Conservation (phyloP, 306 rosid species). For the Acacia crassicarpa region DNA sequence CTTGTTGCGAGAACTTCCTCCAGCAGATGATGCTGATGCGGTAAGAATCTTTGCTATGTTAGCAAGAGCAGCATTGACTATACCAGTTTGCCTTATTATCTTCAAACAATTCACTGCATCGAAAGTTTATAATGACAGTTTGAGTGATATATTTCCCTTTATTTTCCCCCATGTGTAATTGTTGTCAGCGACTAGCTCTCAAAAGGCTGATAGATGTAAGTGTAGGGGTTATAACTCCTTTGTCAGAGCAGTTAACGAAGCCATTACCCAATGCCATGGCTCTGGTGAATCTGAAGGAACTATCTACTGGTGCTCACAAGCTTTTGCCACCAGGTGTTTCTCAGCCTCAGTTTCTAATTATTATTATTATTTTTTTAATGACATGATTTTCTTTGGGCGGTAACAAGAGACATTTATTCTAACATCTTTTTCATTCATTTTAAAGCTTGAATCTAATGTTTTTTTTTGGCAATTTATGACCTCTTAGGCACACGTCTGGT, state of each 20-base stretch:
- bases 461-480: constrained; percentile 13
- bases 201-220: constrained; percentile 89
- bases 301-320: constrained; percentile 85
- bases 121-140: constrained; percentile 1
- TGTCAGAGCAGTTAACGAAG: constrained; percentile 95
- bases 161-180: constrained; percentile 21
- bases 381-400: background rate
- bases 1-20: constrained; percentile 86
- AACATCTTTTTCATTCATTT: constrained; percentile 6
- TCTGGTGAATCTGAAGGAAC: constrained; percentile 83
- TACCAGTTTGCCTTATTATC: constrained; percentile 3
- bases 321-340: constrained; percentile 87
- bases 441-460: background rate
- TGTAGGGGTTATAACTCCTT: constrained; percentile 86
- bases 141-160: constrained; percentile 23
- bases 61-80: constrained; percentile 17
- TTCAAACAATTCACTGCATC: constrained; percentile 11
- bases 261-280: constrained; percentile 93
- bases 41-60: constrained; percentile 55
- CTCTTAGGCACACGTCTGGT: constrained; percentile 84
- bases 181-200: constrained; percentile 86
- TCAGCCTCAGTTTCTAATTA: background rate
- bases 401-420: background rate
- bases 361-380: background rate
- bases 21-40: constrained; percentile 63